Conservation (phyloP, 345 rosid species). For the Turnera subulata region DNA sequence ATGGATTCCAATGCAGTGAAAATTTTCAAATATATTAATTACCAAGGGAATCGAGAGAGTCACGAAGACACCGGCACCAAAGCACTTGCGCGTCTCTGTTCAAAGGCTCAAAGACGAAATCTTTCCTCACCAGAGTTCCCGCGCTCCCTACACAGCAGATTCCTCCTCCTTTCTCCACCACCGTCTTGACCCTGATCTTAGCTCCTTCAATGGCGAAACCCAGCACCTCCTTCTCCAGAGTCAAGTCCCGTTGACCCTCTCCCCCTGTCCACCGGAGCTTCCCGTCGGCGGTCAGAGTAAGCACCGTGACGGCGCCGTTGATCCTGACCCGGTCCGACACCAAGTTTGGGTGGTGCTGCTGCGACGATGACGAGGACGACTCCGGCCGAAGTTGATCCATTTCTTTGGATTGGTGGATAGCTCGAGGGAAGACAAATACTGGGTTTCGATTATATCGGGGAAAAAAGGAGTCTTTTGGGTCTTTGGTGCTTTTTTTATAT, state of each 20-base stretch:
- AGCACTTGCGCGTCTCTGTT: constrained; percentile 47
- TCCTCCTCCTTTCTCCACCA: constrained; percentile 35
- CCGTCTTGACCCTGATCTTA: constrained; percentile 46
- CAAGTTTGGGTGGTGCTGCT: too few species aligned
- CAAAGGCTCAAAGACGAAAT: constrained; percentile 68
- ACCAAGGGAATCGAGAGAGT: constrained; percentile 63
- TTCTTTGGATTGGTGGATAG: too few species aligned
- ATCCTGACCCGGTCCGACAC: constrained; percentile 51
- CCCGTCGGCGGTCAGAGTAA: constrained; percentile 54
- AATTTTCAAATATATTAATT: constrained; percentile 3
- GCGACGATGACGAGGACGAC: too few species aligned
- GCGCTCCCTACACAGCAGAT: constrained; percentile 44
- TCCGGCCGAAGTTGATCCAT: too few species aligned
- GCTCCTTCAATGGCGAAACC: constrained; percentile 58
- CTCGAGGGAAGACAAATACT: too few species aligned
- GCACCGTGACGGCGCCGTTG: constrained; percentile 32
- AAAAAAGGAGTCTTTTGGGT: too few species aligned
- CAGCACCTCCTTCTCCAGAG: constrained; percentile 53
- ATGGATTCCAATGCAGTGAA: background rate
- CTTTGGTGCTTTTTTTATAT: too few species aligned
- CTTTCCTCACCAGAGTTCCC: constrained; percentile 53
- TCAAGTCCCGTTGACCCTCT: constrained; percentile 36
- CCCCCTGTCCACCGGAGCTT: constrained; percentile 53
- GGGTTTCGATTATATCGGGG: too few species aligned
- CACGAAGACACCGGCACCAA: constrained; percentile 62